Percentiles rank a stretch among this genome's conserved stretches.
Conservation (phyloP, 192 early-diverging fungal species). For the Podila verticillata region DNA sequence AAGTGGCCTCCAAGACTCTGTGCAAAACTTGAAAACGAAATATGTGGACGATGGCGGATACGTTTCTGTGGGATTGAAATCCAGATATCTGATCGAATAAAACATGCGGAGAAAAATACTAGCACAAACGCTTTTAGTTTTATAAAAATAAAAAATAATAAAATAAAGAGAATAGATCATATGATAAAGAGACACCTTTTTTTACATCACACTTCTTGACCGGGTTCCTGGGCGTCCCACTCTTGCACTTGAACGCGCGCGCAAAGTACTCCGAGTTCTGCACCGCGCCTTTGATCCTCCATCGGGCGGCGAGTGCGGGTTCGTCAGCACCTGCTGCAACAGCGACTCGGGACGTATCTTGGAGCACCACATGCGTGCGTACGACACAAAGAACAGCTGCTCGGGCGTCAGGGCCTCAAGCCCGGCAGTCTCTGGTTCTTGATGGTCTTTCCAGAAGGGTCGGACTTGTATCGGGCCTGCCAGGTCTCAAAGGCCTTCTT, state of each 20-base stretch:
- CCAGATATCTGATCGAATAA: too few species aligned
- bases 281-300: slow-evolving; percentile 72
- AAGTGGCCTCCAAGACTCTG: too few species aligned
- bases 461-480: slow-evolving; percentile 3
- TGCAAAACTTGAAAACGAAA: too few species aligned
- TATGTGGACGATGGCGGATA: too few species aligned
- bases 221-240: slow-evolving; percentile 73
- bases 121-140: too few species aligned
- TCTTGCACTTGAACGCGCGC: slow-evolving; percentile 68
- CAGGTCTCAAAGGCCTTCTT: slow-evolving; percentile 54
- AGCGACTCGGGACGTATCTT: slow-evolving; percentile 32
- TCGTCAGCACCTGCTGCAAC: slow-evolving; percentile 46
- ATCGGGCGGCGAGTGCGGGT: slow-evolving; percentile 67
- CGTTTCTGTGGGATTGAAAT: too few species aligned
- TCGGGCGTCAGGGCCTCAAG: slow-evolving; percentile 58
- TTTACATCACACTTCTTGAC: slow-evolving; percentile 62
- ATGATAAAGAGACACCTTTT: too few species aligned
- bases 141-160: too few species aligned
- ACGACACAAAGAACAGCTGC: slow-evolving; percentile 73
- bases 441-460: slow-evolving; percentile 37
- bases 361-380: slow-evolving; percentile 71
- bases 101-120: too few species aligned
- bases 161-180: too few species aligned
- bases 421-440: slow-evolving; percentile 49
- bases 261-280: slow-evolving; percentile 71